phyloP scores from a whole-genome alignment of 306 rosid species.

The Lathyrus oleraceus region DNA sequence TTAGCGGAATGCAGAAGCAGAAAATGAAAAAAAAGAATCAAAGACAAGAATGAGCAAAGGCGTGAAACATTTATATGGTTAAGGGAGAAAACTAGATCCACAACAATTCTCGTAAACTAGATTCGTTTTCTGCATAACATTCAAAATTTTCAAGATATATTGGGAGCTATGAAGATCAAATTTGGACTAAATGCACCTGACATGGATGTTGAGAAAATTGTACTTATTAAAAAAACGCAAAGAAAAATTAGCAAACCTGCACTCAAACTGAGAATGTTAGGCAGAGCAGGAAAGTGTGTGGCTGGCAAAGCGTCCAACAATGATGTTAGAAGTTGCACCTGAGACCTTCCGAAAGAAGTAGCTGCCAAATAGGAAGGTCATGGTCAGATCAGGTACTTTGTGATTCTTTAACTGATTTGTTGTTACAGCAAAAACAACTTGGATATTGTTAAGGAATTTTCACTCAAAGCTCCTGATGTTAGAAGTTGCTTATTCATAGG shows the following conservation, averaged over 20 bases:
- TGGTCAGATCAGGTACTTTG: constrained; percentile 23
- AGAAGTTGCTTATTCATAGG: background rate
- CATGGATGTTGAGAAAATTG: constrained; percentile 28
- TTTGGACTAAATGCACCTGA: background rate
- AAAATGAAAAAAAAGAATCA: background rate
- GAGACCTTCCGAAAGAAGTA: constrained; percentile 75
- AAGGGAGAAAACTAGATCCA: constrained; percentile 1
- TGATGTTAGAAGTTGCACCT: constrained; percentile 52
- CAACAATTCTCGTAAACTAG: background rate
- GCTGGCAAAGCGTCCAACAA: constrained; percentile 61
- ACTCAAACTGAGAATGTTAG: constrained; percentile 52
- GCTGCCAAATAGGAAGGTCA: constrained; percentile 53
- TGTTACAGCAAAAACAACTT: constrained; percentile 30
- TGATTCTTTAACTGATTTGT: constrained; percentile 8
- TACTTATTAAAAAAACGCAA: background rate
- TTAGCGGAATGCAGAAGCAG: background rate
- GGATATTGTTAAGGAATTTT: background rate
- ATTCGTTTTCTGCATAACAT: background rate
- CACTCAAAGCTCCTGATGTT: background rate
- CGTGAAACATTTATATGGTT: background rate
- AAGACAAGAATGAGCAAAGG: background rate
- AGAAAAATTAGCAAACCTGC: constrained; percentile 57
- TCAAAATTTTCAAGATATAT: constrained; percentile 13
- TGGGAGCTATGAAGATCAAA: constrained; percentile 1
- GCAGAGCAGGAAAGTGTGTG: constrained; percentile 51